phyloP scores from a whole-genome alignment of 345 rosid species.

The Abelmoschus esculentus region DNA sequence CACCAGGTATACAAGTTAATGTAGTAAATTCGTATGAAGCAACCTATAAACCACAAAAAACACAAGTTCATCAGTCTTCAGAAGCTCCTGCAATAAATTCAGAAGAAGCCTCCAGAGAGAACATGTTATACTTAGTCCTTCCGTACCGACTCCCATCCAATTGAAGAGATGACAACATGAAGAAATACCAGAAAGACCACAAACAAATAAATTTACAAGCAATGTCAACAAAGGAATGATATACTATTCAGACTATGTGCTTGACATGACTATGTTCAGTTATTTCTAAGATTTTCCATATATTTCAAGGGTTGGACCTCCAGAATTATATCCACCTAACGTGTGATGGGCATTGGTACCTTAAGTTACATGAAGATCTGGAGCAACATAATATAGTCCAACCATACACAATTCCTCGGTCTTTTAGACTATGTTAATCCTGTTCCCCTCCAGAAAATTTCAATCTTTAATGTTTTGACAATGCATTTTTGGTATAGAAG shows the following conservation, averaged over 20 bases:
- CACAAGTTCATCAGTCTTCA: neutral
- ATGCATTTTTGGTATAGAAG: neutral
- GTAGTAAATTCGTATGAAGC: constrained; percentile 98
- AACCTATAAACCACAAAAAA: constrained; percentile 43
- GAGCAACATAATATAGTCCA: neutral
- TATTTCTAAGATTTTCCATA: too few relatives aligned
- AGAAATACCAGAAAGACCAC: too few relatives aligned
- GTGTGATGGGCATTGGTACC: too few relatives aligned
- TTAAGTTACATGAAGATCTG: too few relatives aligned
- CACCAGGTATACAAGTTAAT: constrained; percentile 95
- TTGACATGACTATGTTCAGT: too few relatives aligned
- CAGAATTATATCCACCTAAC: too few relatives aligned
- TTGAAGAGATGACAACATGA: too few relatives aligned
- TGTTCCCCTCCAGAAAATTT: neutral
- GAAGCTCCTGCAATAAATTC: neutral
- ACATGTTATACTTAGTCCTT: neutral
- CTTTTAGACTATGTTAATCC: neutral
- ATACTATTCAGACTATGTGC: too few relatives aligned
- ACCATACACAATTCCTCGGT: neutral
- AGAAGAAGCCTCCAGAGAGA: neutral
- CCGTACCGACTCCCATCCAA: neutral
- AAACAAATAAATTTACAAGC: too few relatives aligned
- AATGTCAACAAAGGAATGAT: too few relatives aligned
- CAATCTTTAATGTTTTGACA: neutral
- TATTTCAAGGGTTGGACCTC: too few relatives aligned